Evolutionary conservation across 768 basidiomycete genomes (phyloP).

Genomic region (Kockovaella imperatae): DNA sequence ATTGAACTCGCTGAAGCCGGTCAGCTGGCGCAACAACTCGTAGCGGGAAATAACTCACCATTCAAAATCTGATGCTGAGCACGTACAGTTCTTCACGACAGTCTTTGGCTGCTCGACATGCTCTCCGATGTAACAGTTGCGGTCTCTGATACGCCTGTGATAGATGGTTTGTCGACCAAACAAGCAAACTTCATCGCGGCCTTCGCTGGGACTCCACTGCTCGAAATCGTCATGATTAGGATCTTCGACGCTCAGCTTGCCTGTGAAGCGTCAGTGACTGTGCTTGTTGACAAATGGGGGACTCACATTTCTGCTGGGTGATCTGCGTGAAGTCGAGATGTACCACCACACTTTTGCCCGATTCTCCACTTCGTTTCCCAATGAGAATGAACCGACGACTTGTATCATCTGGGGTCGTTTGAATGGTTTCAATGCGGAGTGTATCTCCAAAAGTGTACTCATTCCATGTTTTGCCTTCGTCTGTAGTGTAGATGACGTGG

Average conservation of each 20-base stretch:
- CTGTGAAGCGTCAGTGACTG: conserved; percentile 46
- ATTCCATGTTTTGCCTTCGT: conserved; percentile 80
- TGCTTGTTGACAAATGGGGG: background rate
- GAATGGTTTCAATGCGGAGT: conserved; percentile 65
- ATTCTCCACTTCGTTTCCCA: conserved; percentile 53
- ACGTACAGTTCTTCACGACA: conserved; percentile 64
- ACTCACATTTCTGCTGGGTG: conserved; percentile 67
- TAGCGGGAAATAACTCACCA: conserved; percentile 55
- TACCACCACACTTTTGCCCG: conserved; percentile 55
- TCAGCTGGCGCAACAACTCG: background rate
- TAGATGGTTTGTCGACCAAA: conserved; percentile 92
- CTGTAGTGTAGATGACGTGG: conserved; percentile 75
- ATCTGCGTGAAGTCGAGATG: conserved; percentile 83
- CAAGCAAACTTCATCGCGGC: conserved; percentile 75
- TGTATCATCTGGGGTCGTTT: conserved; percentile 83
- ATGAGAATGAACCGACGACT: conserved; percentile 84
- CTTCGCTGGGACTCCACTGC: conserved; percentile 89
- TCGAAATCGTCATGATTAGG: conserved; percentile 88
- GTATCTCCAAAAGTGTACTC: conserved; percentile 78
- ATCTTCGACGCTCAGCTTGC: conserved; percentile 60
- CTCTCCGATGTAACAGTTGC: conserved; percentile 76
- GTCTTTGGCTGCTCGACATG: conserved; percentile 53
- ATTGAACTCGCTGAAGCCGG: conserved; percentile 75
- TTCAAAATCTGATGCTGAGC: conserved; percentile 74
- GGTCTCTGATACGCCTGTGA: conserved; percentile 71